These are phyloP conservation scores for Arabidopsis suecica DNA, from an alignment of 345 rosid genomes.

Conservation along the genomic window DNA sequence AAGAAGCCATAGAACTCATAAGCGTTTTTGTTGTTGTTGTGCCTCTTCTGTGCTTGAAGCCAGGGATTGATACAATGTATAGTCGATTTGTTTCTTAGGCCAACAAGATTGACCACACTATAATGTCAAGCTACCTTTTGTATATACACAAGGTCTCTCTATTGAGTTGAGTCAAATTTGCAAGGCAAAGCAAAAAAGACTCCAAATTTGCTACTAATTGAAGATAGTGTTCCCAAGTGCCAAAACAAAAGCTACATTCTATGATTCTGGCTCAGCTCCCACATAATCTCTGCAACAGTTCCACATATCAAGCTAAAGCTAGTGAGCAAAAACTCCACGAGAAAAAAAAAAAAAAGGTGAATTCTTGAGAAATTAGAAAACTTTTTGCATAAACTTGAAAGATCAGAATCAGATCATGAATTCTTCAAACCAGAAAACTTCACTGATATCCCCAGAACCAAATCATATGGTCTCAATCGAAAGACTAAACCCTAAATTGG, in stretches of 20 bases:
- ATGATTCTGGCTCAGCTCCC: not conserved
- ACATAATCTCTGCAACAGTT: no score
- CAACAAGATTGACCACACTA: conserved; percentile 38
- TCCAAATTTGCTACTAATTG: not conserved
- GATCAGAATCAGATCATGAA: no score
- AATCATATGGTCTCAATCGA: no score
- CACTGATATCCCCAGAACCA: no score
- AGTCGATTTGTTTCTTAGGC: conserved; percentile 30
- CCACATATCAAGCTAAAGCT: no score
- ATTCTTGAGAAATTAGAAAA: no score
- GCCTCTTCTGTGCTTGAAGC: conserved; percentile 34
- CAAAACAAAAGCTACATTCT: not conserved
- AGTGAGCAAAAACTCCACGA: no score
- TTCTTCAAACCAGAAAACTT: no score
- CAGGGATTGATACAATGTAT: conserved; percentile 37
- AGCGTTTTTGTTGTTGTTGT: conserved; percentile 16
- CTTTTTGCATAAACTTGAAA: no score
- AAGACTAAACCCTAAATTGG: no score
- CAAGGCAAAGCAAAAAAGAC: not conserved
- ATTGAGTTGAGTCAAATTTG: conserved; percentile 35
- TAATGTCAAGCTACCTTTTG: conserved; percentile 26
- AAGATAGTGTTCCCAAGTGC: no score
- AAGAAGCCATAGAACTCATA: conserved; percentile 25
- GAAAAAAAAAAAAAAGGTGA: no score
- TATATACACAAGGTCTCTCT: conserved; percentile 25